Percentiles rank a stretch among this genome's conserved stretches.
phyloP scores from a whole-genome alignment of 2,329 filamentous ascomycete genomes.

The Botrytis galanthina region DNA sequence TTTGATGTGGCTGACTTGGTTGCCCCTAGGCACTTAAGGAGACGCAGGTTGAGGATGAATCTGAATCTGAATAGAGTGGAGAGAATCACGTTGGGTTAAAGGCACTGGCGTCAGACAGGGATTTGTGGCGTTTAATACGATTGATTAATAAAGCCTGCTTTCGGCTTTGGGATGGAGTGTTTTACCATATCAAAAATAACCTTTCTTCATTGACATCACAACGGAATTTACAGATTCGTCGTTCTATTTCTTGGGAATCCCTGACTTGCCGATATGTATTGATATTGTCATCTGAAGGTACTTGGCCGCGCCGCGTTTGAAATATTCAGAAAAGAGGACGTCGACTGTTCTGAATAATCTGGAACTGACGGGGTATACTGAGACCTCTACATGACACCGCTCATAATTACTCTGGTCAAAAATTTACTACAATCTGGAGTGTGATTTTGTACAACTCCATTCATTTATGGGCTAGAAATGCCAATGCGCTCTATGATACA shows the following conservation, averaged over 20 bases:
- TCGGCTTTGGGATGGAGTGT: neutral
- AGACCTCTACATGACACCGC: neutral
- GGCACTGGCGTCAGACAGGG: neutral
- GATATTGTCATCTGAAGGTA: neutral
- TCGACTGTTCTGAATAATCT: neutral
- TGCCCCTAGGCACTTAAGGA: slow-evolving; percentile 34
- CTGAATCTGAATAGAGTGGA: slow-evolving; percentile 18
- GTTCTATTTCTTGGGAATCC: neutral
- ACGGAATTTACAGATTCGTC: neutral
- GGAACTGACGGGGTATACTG: neutral
- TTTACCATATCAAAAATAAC: neutral
- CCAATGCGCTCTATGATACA: slow-evolving; percentile 16
- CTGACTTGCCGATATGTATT: neutral
- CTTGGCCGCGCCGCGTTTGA: neutral
- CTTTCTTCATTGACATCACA: neutral
- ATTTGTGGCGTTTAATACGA: neutral
- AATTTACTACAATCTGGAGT: neutral
- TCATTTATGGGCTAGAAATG: neutral
- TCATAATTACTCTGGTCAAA: no score
- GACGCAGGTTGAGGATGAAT: slow-evolving; percentile 32
- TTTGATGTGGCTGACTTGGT: slow-evolving; percentile 17
- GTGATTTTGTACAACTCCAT: slow-evolving; percentile 9
- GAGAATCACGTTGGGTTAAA: neutral
- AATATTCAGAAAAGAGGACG: neutral
- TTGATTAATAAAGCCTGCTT: neutral